Evolutionary conservation across 257 asterid genomes (phyloP).

Genomic region (Plantago major): DNA sequence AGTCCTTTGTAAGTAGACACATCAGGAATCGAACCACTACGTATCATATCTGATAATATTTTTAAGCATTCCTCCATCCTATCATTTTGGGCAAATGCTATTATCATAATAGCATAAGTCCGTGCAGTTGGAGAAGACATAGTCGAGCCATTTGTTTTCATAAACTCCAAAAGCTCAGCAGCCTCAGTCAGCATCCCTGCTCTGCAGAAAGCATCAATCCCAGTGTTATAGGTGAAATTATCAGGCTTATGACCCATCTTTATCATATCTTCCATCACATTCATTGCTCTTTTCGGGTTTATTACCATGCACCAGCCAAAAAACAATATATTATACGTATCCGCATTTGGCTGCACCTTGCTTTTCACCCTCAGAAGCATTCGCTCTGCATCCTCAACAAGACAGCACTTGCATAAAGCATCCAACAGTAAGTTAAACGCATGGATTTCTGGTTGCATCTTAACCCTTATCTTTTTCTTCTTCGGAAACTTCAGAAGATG

Average conservation of each 20-base stretch:
- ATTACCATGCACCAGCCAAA: constrained; percentile 92
- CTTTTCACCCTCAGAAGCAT: constrained; percentile 53
- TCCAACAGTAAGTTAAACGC: constrained; percentile 81
- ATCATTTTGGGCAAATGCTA: constrained; percentile 65
- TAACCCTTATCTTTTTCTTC: constrained; percentile 86
- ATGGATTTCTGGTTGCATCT: constrained; percentile 78
- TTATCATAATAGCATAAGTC: constrained; percentile 69
- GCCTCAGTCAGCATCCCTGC: constrained; percentile 88
- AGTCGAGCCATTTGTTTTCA: constrained; percentile 72
- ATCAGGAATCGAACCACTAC: constrained; percentile 83
- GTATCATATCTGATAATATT: constrained; percentile 59
- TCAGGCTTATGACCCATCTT: constrained; percentile 65
- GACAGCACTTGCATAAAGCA: constrained; percentile 84
- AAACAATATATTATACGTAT: constrained; percentile 75
- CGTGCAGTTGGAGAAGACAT: constrained; percentile 89
- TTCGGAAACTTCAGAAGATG: constrained; percentile 80
- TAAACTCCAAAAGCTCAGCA: constrained; percentile 61
- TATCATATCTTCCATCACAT: constrained; percentile 75
- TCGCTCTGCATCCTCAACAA: constrained; percentile 78
- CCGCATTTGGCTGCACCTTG: constrained; percentile 69
- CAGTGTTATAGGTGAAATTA: constrained; percentile 74
- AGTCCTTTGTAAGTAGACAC: constrained; percentile 84
- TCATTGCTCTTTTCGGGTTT: constrained; percentile 67
- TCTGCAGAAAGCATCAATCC: constrained; percentile 78
- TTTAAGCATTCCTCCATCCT: constrained; percentile 62